phyloP scores from a whole-genome alignment of 768 basidiomycete genomes.

The Psilocybe cyanescens region DNA sequence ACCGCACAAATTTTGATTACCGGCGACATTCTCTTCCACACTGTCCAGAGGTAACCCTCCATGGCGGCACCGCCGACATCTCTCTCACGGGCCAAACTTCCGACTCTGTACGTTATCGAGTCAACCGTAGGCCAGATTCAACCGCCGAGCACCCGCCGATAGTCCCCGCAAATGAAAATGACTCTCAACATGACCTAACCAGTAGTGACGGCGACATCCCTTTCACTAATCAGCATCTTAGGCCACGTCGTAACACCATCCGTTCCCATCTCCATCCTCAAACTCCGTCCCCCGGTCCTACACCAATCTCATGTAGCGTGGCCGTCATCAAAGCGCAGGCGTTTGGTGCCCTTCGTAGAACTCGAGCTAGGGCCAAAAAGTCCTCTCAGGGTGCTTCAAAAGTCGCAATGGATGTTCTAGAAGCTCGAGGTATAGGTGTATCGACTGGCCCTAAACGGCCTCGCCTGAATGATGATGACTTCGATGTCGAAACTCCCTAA shows the following conservation, averaged over 20 bases:
- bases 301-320: slow-evolving; percentile 73
- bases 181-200: slow-evolving; percentile 53
- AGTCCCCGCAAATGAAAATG: slow-evolving; percentile 55
- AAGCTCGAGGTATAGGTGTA: slow-evolving; percentile 71
- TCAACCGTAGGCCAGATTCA: slow-evolving; percentile 54
- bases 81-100: slow-evolving; percentile 53
- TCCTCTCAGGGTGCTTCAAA: slow-evolving; percentile 70
- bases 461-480: slow-evolving; percentile 59
- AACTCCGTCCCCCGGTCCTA: slow-evolving; percentile 48
- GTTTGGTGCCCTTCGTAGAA: slow-evolving; percentile 82
- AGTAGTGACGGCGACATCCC: slow-evolving; percentile 61
- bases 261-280: slow-evolving; percentile 52
- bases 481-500: slow-evolving; percentile 34
- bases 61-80: slow-evolving; percentile 76
- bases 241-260: slow-evolving; percentile 48
- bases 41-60: slow-evolving; percentile 66
- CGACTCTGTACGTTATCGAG: slow-evolving; percentile 65
- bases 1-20: slow-evolving; percentile 69
- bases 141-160: slow-evolving; percentile 47
- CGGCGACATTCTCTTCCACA: slow-evolving; percentile 59
- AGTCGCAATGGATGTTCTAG: slow-evolving; percentile 81
- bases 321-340: slow-evolving; percentile 92
- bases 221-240: slow-evolving; percentile 39
- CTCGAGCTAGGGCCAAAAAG: slow-evolving; percentile 75
- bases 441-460: slow-evolving; percentile 48